These are phyloP conservation scores for Fusarium secorum DNA, from an alignment of 2,329 filamentous ascomycete genomes.

Conservation along the genomic window DNA sequence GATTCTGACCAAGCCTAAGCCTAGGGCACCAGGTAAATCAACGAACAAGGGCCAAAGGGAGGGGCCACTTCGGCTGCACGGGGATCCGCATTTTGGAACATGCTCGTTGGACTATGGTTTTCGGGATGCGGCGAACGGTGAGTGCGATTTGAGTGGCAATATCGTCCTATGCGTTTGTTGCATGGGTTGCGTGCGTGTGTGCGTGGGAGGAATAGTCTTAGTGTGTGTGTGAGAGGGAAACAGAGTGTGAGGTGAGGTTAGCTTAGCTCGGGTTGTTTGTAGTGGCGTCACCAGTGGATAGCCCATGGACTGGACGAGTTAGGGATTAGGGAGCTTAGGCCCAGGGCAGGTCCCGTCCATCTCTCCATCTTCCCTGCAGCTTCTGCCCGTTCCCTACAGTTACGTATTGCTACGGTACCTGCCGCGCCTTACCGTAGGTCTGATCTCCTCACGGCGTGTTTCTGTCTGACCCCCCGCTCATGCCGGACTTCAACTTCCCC, in stretches of 20 bases:
- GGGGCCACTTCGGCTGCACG: conserved; percentile 42
- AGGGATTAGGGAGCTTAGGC: conserved; percentile 14
- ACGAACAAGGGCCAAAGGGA: conserved; percentile 23
- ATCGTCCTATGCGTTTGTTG: conserved; percentile 13
- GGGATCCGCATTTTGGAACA: conserved; percentile 38
- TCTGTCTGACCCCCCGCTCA: conserved; percentile 24
- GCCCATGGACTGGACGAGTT: background rate
- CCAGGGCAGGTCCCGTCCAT: conserved; percentile 14
- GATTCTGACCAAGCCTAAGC: background rate
- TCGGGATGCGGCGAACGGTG: conserved; percentile 31
- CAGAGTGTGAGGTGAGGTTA: conserved; percentile 21
- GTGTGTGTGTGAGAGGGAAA: background rate
- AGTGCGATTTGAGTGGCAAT: conserved; percentile 9
- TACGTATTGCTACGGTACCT: conserved; percentile 18
- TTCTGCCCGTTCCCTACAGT: background rate
- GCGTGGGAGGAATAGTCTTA: conserved; percentile 11
- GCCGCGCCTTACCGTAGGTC: conserved; percentile 14
- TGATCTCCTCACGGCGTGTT: conserved; percentile 20
- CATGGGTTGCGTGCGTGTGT: background rate
- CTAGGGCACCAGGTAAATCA: conserved; percentile 6
- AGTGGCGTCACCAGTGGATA: conserved; percentile 32
- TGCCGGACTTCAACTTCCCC: conserved; percentile 33
- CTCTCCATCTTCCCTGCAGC: conserved; percentile 1
- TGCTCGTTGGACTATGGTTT: conserved; percentile 24
- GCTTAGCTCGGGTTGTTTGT: conserved; percentile 20